Evolutionary conservation across 148 eudicot genomes (phyloP).

Genomic region (Rhododendron simsii): DNA sequence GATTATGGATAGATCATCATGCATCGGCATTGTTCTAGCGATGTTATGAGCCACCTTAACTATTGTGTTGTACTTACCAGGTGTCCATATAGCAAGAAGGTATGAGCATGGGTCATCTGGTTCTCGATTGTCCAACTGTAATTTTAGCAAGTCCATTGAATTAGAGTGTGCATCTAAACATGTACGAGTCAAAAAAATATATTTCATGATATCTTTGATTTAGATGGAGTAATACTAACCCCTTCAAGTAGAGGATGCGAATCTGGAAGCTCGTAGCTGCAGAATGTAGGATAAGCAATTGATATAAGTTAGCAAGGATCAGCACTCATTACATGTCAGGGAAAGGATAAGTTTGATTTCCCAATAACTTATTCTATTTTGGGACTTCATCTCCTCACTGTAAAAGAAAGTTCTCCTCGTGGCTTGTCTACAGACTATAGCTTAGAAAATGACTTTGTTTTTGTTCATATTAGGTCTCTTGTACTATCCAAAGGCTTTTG

Average conservation of each 20-base stretch:
- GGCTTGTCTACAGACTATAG: background rate
- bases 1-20: background rate
- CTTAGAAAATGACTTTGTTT: background rate
- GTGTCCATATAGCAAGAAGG: constrained; percentile 69
- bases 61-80: constrained; percentile 43
- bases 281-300: constrained; percentile 14
- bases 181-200: background rate
- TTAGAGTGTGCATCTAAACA: constrained; percentile 3
- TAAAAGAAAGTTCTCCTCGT: background rate
- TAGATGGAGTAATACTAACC: constrained; percentile 37
- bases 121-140: constrained; percentile 76
- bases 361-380: background rate
- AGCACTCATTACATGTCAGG: background rate
- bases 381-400: background rate
- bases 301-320: background rate
- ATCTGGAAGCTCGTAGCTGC: constrained; percentile 99
- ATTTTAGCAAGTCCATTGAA: constrained; percentile 2
- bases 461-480: background rate
- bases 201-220: background rate
- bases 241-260: constrained; percentile 70
- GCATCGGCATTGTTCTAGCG: background rate
- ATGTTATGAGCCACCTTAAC: constrained; percentile 1
- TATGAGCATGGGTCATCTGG: constrained; percentile 67
- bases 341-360: background rate
- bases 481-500: background rate